Evolutionary conservation across 2,329 filamentous ascomycete genomes (phyloP).

Genomic region (Paramyrothecium sp.): DNA sequence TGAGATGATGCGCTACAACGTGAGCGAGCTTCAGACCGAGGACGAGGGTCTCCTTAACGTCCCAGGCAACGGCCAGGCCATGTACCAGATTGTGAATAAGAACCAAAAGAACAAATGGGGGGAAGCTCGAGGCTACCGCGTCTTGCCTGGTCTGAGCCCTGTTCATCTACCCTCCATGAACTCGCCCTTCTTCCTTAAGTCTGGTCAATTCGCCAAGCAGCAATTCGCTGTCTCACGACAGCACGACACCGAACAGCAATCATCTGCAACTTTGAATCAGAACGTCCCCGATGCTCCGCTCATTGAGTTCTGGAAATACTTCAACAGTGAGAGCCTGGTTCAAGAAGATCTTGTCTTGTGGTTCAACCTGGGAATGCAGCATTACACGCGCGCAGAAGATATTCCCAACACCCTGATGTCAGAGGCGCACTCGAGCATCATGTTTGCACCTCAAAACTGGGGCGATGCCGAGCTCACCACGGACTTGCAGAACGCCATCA

Average conservation of each 20-base stretch:
- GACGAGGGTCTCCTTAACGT: slow-evolving; percentile 20
- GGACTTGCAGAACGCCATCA: slow-evolving; percentile 13
- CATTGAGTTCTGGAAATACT: slow-evolving; percentile 41
- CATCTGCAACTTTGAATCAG: slow-evolving; percentile 34
- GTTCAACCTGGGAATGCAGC: slow-evolving; percentile 50
- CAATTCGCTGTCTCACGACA: slow-evolving; percentile 45
- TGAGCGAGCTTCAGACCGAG: slow-evolving; percentile 22
- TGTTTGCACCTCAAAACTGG: slow-evolving; percentile 38
- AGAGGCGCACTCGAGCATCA: slow-evolving; percentile 36
- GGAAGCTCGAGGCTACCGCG: slow-evolving; percentile 6
- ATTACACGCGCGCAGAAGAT: slow-evolving; percentile 28
- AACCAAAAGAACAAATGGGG: slow-evolving; percentile 9
- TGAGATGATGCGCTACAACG: slow-evolving; percentile 31
- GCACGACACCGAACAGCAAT: slow-evolving; percentile 29
- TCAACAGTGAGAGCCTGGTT: slow-evolving; percentile 33
- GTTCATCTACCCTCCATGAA: slow-evolving; percentile 43
- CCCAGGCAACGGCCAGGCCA: slow-evolving; percentile 7
- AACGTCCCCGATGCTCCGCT: slow-evolving; percentile 37
- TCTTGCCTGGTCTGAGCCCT: slow-evolving; percentile 25
- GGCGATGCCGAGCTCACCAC: slow-evolving; percentile 9
- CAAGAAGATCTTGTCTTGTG: slow-evolving; percentile 39
- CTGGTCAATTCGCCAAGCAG: slow-evolving; percentile 43
- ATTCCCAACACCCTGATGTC: slow-evolving; percentile 49
- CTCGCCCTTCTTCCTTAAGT: slow-evolving; percentile 43
- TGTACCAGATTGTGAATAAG: slow-evolving; percentile 19